Conservation (phyloP, 306 rosid genomes). For the Dalbergia oliveri region DNA sequence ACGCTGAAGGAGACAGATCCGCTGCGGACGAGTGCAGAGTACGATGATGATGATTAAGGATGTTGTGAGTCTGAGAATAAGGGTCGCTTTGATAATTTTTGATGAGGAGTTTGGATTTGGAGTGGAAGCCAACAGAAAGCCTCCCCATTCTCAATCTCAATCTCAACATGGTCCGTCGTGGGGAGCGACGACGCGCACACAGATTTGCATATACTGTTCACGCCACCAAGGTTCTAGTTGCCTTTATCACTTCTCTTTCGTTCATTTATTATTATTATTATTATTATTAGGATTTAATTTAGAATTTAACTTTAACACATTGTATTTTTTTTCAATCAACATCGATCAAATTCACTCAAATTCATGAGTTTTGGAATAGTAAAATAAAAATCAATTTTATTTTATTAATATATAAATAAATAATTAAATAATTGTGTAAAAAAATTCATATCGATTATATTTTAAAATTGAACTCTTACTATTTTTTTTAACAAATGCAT, state of each 20-base stretch:
- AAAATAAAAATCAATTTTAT: too few species aligned
- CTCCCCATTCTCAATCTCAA: neutral
- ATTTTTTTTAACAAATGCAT: too few species aligned
- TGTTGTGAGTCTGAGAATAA: too few species aligned
- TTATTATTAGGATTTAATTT: too few species aligned
- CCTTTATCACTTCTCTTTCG: neutral
- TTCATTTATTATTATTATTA: neutral
- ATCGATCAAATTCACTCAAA: too few species aligned
- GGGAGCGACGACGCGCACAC: neutral
- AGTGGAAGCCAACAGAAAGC: conserved; percentile 9
- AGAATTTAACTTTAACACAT: too few species aligned
- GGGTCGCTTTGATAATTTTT: neutral
- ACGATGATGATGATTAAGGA: neutral
- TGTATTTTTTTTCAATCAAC: too few species aligned
- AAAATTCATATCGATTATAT: too few species aligned
- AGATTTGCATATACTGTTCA: neutral
- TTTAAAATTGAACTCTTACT: too few species aligned
- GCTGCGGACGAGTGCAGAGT: conserved; percentile 9
- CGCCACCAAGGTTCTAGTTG: neutral
- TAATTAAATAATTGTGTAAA: too few species aligned
- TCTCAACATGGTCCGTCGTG: neutral
- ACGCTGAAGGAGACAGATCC: conserved; percentile 40
- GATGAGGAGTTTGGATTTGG: conserved; percentile 3
- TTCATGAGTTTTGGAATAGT: too few species aligned
- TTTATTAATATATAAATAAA: too few species aligned